Percentiles rank a stretch among this genome's conserved stretches.
phyloP scores from a whole-genome alignment of 345 rosid species.

The Pelargonium nanum region DNA sequence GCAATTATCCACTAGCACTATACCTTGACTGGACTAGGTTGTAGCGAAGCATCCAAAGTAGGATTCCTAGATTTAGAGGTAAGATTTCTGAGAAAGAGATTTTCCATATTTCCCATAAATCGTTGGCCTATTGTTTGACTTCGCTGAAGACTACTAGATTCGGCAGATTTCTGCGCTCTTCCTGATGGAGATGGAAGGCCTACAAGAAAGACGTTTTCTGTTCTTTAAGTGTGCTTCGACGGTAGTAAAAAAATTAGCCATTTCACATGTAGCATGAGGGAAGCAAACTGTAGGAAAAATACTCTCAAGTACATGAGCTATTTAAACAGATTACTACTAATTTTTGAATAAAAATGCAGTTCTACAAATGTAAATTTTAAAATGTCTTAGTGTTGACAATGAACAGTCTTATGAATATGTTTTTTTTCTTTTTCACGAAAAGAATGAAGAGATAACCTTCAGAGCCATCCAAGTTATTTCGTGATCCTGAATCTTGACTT shows the following conservation, averaged over 20 bases:
- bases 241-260: constrained; percentile 1
- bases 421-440: neutral
- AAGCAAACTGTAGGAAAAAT: no score
- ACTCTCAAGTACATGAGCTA: no score
- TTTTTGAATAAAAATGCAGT: no score
- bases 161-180: constrained; percentile 49
- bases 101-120: constrained; percentile 76
- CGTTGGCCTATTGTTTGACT: constrained; percentile 83
- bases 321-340: no score
- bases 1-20: constrained; percentile 2
- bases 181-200: constrained; percentile 81
- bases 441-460: constrained; percentile 39
- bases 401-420: neutral
- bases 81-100: constrained; percentile 64
- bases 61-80: constrained; percentile 62
- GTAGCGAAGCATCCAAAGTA: constrained; percentile 46
- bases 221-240: neutral
- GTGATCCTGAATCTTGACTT: constrained; percentile 26
- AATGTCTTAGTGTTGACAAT: neutral
- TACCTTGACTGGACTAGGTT: constrained; percentile 81
- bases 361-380: neutral
- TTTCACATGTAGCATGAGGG: no score
- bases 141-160: constrained; percentile 43
- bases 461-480: constrained; percentile 39
- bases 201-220: constrained; percentile 20